phyloP scores from a whole-genome alignment of 352 stramenopile genomes.

The Vaucheria bursata region DNA sequence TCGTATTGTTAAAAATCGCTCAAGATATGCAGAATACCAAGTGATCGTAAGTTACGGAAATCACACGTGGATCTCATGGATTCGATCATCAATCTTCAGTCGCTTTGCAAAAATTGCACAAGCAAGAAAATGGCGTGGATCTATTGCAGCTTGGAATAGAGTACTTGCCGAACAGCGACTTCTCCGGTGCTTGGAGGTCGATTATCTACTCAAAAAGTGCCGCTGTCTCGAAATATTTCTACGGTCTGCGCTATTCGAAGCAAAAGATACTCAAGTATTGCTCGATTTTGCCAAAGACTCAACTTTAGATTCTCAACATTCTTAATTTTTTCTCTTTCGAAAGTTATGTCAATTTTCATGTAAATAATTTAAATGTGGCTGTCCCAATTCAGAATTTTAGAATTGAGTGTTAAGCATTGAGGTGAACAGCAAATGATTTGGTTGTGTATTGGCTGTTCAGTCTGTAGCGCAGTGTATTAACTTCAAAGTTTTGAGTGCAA shows the following conservation, averaged over 20 bases:
- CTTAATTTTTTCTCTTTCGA: too few relatives aligned
- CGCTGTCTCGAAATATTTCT: conserved; percentile 10
- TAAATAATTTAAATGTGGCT: too few relatives aligned
- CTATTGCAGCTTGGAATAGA: neutral
- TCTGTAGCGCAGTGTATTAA: too few relatives aligned
- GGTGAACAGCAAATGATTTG: too few relatives aligned
- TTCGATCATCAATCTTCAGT: conserved; percentile 5
- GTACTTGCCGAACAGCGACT: neutral
- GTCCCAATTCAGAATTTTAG: too few relatives aligned
- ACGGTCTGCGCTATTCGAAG: conserved; percentile 8
- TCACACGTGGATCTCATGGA: conserved; percentile 2
- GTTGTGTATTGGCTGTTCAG: too few relatives aligned
- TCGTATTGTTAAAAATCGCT: neutral
- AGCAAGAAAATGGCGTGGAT: neutral
- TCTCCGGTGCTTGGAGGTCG: conserved; percentile 12
- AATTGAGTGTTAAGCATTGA: too few relatives aligned
- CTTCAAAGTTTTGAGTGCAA: too few relatives aligned
- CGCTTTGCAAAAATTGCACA: neutral
- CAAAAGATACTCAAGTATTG: neutral
- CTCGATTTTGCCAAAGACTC: neutral
- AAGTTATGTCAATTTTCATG: too few relatives aligned
- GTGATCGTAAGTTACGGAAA: conserved; percentile 11
- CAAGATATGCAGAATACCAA: conserved; percentile 17
- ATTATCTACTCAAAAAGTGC: conserved; percentile 16
- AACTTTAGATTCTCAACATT: too few relatives aligned